These are phyloP conservation scores for Neopestalotiopsis clavispora DNA, from an alignment of 2,329 filamentous ascomycete genomes.

Conservation along the genomic window DNA sequence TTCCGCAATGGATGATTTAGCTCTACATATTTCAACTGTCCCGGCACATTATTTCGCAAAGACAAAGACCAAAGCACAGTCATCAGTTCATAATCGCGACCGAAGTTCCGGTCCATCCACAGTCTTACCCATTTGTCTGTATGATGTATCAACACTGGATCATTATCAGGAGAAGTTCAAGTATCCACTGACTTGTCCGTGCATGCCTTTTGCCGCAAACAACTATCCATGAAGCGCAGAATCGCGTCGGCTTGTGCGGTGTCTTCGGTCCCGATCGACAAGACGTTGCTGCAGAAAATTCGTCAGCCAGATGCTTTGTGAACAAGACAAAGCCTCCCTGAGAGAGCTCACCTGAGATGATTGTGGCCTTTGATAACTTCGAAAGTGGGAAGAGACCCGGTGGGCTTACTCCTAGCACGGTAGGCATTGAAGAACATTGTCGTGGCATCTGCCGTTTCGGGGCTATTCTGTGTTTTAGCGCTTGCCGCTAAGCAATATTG, in stretches of 20 bases:
- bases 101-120: no score
- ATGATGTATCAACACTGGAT: no score
- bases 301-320: background rate
- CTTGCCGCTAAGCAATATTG: no score
- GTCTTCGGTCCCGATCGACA: conserved; percentile 8
- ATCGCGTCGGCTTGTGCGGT: background rate
- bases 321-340: background rate
- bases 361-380: conserved; percentile 2
- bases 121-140: no score
- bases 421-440: conserved; percentile 7
- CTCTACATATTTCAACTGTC: no score
- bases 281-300: background rate
- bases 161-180: background rate
- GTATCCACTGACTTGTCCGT: background rate
- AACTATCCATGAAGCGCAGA: background rate
- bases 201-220: background rate
- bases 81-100: no score
- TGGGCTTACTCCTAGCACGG: background rate
- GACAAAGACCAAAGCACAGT: no score
- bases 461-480: background rate
- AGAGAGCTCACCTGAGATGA: background rate
- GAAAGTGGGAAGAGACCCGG: background rate
- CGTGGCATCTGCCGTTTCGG: conserved; percentile 1
- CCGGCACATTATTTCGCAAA: no score
- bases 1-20: no score